A percentile compares a stretch with the other conserved stretches of the same genome.
These are phyloP conservation scores for Lagenidium giganteum DNA, from an alignment of 352 stramenopile species.

Conservation along the genomic window DNA sequence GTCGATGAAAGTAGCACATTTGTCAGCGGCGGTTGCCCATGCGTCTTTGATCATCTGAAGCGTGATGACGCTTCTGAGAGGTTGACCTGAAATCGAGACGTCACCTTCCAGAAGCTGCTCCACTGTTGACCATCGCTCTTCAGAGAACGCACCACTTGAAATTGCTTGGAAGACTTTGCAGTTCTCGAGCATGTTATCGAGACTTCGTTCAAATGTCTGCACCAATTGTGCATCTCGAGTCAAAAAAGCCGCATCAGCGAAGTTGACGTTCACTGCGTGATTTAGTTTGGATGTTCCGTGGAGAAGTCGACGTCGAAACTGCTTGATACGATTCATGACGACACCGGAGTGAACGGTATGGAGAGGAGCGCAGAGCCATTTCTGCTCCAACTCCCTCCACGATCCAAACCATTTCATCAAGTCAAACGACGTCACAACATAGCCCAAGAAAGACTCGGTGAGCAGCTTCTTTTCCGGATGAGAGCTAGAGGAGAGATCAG, in stretches of 20 bases:
- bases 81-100: neutral
- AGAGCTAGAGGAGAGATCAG: too few species aligned
- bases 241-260: constrained; percentile 4
- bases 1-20: constrained; percentile 14
- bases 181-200: constrained; percentile 35
- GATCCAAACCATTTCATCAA: constrained; percentile 47
- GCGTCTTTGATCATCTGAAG: constrained; percentile 9
- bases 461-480: constrained; percentile 33
- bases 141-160: constrained; percentile 28
- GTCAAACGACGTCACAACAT: constrained; percentile 50
- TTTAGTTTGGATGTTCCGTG: constrained; percentile 28
- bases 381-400: constrained; percentile 38
- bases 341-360: constrained; percentile 32
- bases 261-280: neutral
- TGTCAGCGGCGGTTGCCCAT: neutral
- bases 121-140: constrained; percentile 27
- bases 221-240: constrained; percentile 26
- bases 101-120: constrained; percentile 6
- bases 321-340: constrained; percentile 50
- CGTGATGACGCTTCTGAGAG: too few species aligned
- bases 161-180: constrained; percentile 50
- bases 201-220: constrained; percentile 24
- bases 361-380: constrained; percentile 38
- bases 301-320: constrained; percentile 44
- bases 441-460: constrained; percentile 42